Percentiles rank a stretch among this genome's conserved stretches.
These are phyloP conservation scores for Glonium stellatum DNA, from an alignment of 495 filamentous ascomycete species.

Conservation along the genomic window DNA sequence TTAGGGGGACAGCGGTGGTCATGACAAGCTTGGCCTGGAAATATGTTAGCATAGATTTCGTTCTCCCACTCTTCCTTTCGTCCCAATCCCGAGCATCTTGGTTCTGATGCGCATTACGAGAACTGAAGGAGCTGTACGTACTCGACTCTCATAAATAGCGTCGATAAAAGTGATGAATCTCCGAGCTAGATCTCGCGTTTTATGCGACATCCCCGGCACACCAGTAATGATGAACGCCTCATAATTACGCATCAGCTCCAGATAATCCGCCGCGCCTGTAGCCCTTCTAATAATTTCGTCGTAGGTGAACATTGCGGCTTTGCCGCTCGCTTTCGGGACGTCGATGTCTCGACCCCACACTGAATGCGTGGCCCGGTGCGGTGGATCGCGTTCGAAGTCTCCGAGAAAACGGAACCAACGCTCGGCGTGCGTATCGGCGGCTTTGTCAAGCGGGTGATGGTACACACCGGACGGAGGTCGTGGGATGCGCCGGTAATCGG, in stretches of 20 bases:
- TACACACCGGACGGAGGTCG: constrained; percentile 91
- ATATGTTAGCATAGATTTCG: constrained; percentile 10
- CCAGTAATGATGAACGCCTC: constrained; percentile 86
- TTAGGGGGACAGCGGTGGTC: constrained; percentile 76
- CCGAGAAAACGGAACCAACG: constrained; percentile 94
- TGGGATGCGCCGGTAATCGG: constrained; percentile 95
- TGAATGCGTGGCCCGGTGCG: constrained; percentile 66
- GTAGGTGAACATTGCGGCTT: constrained; percentile 83
- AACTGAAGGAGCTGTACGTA: constrained; percentile 31
- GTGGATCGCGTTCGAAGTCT: constrained; percentile 69
- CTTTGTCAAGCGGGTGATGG: constrained; percentile 72
- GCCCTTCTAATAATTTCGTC: constrained; percentile 80
- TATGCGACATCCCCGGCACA: constrained; percentile 83
- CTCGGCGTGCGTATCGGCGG: constrained; percentile 71
- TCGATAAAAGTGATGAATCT: constrained; percentile 97
- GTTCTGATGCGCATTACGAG: not conserved
- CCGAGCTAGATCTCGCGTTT: constrained; percentile 78
- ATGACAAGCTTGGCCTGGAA: constrained; percentile 86
- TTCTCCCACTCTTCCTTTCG: not conserved
- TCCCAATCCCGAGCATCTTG: no score
- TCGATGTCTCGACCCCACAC: constrained; percentile 91
- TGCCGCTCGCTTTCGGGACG: constrained; percentile 81
- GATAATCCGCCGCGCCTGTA: constrained; percentile 86
- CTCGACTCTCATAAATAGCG: constrained; percentile 76
- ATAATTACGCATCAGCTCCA: constrained; percentile 87